These are phyloP conservation scores for Pyrenopolyporus hunteri DNA, from an alignment of 495 filamentous ascomycete genomes.

Conservation along the genomic window DNA sequence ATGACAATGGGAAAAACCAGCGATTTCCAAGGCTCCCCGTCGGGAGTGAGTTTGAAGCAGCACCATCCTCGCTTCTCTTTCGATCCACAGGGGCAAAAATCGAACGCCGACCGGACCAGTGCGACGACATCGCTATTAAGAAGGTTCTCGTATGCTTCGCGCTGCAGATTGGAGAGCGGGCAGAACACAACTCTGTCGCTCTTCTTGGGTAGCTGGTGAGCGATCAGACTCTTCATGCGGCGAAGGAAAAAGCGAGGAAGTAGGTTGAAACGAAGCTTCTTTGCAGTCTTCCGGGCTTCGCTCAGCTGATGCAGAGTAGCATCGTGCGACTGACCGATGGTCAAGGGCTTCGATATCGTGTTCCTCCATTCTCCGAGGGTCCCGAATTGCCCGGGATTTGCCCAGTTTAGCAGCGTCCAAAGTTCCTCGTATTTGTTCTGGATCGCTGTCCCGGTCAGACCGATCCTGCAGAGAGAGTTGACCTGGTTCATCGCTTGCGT, in stretches of 20 bases:
- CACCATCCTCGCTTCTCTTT: slow-evolving; percentile 82
- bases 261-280: slow-evolving; percentile 83
- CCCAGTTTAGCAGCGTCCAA: slow-evolving; percentile 97
- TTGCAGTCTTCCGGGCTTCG: slow-evolving; percentile 79
- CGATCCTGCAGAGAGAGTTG: slow-evolving; percentile 91
- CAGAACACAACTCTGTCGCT: slow-evolving; percentile 95
- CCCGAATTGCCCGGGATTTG: slow-evolving; percentile 87
- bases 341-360: slow-evolving; percentile 78
- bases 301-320: slow-evolving; percentile 86
- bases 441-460: slow-evolving; percentile 93
- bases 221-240: slow-evolving; percentile 91
- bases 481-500: slow-evolving; percentile 89
- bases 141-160: slow-evolving; percentile 83
- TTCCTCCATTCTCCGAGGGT: slow-evolving; percentile 78
- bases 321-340: slow-evolving; percentile 85
- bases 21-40: slow-evolving; percentile 71
- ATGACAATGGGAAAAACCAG: slow-evolving; percentile 87
- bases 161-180: slow-evolving; percentile 81
- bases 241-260: slow-evolving; percentile 92
- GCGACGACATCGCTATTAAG: slow-evolving; percentile 73
- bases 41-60: slow-evolving; percentile 65
- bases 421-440: slow-evolving; percentile 98
- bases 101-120: slow-evolving; percentile 68
- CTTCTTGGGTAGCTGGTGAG: slow-evolving; percentile 95
- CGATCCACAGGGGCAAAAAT: slow-evolving; percentile 73